Evolutionary conservation across 2,329 filamentous ascomycete genomes (phyloP).

Genomic region (Neoascochyta sp.): DNA sequence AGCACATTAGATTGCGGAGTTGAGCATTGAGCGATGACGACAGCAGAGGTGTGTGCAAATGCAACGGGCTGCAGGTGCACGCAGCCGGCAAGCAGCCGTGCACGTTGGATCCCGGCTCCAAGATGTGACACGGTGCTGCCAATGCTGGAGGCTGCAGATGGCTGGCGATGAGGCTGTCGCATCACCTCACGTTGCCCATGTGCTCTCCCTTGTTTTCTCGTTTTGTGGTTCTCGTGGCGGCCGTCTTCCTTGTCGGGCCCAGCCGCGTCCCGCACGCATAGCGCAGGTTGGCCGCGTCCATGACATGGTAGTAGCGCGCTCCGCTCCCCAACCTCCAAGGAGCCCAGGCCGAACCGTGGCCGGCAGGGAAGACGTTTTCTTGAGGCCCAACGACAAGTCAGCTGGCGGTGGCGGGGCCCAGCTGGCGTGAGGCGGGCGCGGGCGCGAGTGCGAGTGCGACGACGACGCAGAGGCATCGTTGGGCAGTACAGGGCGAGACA

Average conservation of each 20-base stretch:
- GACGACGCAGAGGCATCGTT: no score
- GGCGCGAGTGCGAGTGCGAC: no score
- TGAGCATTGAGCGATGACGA: conserved; percentile 11
- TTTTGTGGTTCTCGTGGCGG: no score
- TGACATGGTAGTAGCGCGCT: no score
- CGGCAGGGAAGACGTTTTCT: conserved; percentile 8
- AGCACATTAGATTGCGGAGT: conserved; percentile 1
- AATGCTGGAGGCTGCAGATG: conserved; percentile 22
- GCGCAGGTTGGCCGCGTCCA: conserved; percentile 1
- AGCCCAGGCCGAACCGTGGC: conserved; percentile 12
- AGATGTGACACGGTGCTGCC: conserved; percentile 15
- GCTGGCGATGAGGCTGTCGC: conserved; percentile 21
- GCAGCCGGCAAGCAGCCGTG: conserved; percentile 18
- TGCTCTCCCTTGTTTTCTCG: background rate
- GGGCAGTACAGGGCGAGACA: conserved; percentile 7
- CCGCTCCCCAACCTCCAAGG: conserved; percentile 8
- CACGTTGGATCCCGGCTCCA: conserved; percentile 4
- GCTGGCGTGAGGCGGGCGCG: no score
- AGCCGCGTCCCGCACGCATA: conserved; percentile 8
- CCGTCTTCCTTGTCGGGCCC: conserved; percentile 5
- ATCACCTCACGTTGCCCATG: conserved; percentile 3
- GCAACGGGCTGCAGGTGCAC: conserved; percentile 2
- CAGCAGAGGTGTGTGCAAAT: no score
- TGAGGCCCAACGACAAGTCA: conserved; percentile 17
- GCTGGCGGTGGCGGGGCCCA: no score